Evolutionary conservation across 768 basidiomycete species (phyloP).

Genomic region (Boletus patriciae): DNA sequence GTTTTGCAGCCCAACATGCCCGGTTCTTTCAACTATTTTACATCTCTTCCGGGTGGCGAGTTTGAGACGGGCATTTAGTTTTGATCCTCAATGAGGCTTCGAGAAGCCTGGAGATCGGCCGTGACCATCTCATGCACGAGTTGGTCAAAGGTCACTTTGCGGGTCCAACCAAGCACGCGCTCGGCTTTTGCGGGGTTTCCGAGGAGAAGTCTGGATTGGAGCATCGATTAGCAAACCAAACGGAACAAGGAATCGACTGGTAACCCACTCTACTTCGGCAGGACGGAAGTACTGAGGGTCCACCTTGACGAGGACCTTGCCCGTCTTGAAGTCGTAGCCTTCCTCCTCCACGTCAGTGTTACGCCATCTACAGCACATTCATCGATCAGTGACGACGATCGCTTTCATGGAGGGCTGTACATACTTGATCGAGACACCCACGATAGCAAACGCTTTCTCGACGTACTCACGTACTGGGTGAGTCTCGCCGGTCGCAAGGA

Average conservation of each 20-base stretch:
- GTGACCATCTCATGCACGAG: conserved; percentile 93
- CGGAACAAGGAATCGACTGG: not conserved
- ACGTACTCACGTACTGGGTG: conserved; percentile 94
- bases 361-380: conserved; percentile 61
- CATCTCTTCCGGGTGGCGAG: not conserved
- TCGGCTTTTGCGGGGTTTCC: conserved; percentile 93
- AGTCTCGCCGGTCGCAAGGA: conserved; percentile 94
- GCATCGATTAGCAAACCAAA: not conserved
- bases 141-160: conserved; percentile 76
- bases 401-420: conserved; percentile 15
- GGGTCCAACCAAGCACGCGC: conserved; percentile 85
- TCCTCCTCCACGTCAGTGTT: conserved; percentile 75
- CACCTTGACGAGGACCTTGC: conserved; percentile 75
- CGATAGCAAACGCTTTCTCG: conserved; percentile 74
- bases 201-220: conserved; percentile 60
- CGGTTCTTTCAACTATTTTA: not conserved
- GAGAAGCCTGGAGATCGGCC: conserved; percentile 72
- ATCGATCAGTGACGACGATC: conserved; percentile 2
- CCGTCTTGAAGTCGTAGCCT: conserved; percentile 68
- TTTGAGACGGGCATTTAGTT: conserved; percentile 45
- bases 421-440: conserved; percentile 67
- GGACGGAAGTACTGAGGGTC: conserved; percentile 93
- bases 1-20: not conserved
- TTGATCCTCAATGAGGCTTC: conserved; percentile 78
- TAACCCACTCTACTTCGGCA: conserved; percentile 87